Conservation (phyloP, 2,329 filamentous ascomycete species). For the Penicillium digitatum region DNA sequence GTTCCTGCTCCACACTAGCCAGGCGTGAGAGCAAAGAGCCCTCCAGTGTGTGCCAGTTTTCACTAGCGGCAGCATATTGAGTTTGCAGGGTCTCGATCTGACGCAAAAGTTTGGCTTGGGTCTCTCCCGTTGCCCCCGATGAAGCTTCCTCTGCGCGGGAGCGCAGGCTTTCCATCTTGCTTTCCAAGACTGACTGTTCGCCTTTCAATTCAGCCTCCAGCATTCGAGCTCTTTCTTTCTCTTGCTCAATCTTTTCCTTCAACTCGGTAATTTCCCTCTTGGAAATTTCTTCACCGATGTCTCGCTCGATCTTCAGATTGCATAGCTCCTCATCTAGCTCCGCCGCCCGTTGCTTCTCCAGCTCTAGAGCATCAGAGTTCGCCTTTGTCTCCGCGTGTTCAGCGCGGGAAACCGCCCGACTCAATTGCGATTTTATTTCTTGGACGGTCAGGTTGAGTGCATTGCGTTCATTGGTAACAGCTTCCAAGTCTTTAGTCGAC, state of each 20-base stretch:
- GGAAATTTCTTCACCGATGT: conserved; percentile 66
- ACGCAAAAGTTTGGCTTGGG: conserved; percentile 81
- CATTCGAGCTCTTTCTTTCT: conserved; percentile 64
- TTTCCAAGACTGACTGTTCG: conserved; percentile 75
- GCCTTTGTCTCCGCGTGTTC: conserved; percentile 64
- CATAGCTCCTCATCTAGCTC: conserved; percentile 63
- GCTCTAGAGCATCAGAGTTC: conserved; percentile 63
- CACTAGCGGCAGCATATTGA: conserved; percentile 88
- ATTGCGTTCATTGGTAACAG: conserved; percentile 60
- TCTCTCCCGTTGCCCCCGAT: conserved; percentile 73
- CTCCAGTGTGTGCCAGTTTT: conserved; percentile 98
- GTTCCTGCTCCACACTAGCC: conserved; percentile 77
- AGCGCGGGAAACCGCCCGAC: conserved; percentile 62
- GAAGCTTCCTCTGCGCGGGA: conserved; percentile 83
- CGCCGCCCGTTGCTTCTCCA: conserved; percentile 55
- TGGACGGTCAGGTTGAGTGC: conserved; percentile 62
- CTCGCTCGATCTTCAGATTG: conserved; percentile 68
- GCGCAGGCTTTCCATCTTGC: conserved; percentile 83
- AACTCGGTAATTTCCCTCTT: conserved; percentile 67
- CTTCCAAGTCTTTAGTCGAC: conserved; percentile 56
- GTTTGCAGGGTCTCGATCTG: conserved; percentile 95
- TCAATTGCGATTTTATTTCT: conserved; percentile 66
- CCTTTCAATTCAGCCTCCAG: conserved; percentile 72
- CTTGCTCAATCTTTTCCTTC: conserved; percentile 67
- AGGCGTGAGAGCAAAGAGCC: conserved; percentile 75